These are phyloP conservation scores for Yamadazyma triangularis DNA, from an alignment of 1,139 yeast genomes.

Conservation along the genomic window DNA sequence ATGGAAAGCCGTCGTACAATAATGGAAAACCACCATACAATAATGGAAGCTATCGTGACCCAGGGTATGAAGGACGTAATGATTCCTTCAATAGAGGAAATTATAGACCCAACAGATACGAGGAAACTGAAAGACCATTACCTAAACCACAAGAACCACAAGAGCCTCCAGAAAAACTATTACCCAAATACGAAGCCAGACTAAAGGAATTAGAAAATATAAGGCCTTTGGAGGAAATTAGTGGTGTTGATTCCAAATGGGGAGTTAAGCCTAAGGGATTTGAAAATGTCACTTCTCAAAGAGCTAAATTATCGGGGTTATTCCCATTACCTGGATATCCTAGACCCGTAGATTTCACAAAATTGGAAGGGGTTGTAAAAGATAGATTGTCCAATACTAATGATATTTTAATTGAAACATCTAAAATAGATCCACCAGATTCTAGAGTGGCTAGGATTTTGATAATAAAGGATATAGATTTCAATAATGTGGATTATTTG, in stretches of 20 bases:
- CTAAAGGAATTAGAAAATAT: slow-evolving; percentile 19
- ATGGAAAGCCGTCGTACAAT: no score
- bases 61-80: no score
- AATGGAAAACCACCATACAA: neutral
- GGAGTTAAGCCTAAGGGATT: slow-evolving; percentile 72
- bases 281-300: slow-evolving; percentile 69
- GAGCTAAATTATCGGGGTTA: slow-evolving; percentile 78
- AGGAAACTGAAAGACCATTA: slow-evolving; percentile 1
- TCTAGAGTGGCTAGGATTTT: slow-evolving; percentile 50
- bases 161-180: slow-evolving; percentile 15
- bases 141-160: no score
- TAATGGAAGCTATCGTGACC: neutral
- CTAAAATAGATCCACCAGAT: slow-evolving; percentile 48
- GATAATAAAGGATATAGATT: slow-evolving; percentile 43
- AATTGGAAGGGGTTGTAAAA: slow-evolving; percentile 45
- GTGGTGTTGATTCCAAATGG: slow-evolving; percentile 59
- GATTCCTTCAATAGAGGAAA: neutral
- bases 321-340: slow-evolving; percentile 76
- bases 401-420: slow-evolving; percentile 32
- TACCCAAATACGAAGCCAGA: slow-evolving; percentile 17
- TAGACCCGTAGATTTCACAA: slow-evolving; percentile 51
- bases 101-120: slow-evolving; percentile 1
- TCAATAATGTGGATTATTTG: slow-evolving; percentile 34
- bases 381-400: slow-evolving; percentile 38
- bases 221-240: slow-evolving; percentile 24